Evolutionary conservation across 345 rosid genomes (phyloP), one percentile per base, ranked within the genome.

Genomic region (Erucastrum elatum): DNA sequence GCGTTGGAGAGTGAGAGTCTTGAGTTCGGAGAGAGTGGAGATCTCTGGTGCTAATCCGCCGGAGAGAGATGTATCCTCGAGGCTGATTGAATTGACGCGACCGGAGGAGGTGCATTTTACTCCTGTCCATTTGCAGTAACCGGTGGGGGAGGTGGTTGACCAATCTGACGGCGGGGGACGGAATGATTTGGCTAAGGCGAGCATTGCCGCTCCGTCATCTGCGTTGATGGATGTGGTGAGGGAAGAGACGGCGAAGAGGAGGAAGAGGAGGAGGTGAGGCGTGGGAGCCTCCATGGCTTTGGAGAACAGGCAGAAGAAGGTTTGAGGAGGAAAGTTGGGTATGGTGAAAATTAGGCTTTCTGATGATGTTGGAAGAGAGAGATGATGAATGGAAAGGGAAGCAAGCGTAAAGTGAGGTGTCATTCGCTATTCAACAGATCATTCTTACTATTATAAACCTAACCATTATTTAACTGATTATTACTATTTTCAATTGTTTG

Each of bases 81-180:
- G 85, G 75, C 60, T 72, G 55, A 94, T 87, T 68, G 66, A 27
- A 13, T 78, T 82, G 13, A 94, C 94, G 11, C 88, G 70, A 35
- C 70, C 68, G 41, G 67, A 60, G 3, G 86, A 77, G 26, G 75
- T 35, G 58, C 97, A 92, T 1, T 0, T 15, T 41, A 92, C 63
- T 79, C 94, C 92, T 0, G 7, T 8, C 98, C 98, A 94, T 0
- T 17, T 2, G 80, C 98, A 94, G 82, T 46, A 83, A 41, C 17
- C 77, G 44, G 64, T 5, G 4, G 85, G 77, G 17, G 84, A 76
- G 6, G 68, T 64, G 11, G 85, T 35, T 1, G 92, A 87, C 98
- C 98, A 93, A 10, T 77, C 82, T 5, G 83, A 27, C 11, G 97
- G 96, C 2, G 85, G 31, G 1, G 87, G 83, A 8, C 2, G n/a